Evolutionary conservation across 768 basidiomycete genomes (phyloP).

Genomic region (Mrakia frigida): DNA sequence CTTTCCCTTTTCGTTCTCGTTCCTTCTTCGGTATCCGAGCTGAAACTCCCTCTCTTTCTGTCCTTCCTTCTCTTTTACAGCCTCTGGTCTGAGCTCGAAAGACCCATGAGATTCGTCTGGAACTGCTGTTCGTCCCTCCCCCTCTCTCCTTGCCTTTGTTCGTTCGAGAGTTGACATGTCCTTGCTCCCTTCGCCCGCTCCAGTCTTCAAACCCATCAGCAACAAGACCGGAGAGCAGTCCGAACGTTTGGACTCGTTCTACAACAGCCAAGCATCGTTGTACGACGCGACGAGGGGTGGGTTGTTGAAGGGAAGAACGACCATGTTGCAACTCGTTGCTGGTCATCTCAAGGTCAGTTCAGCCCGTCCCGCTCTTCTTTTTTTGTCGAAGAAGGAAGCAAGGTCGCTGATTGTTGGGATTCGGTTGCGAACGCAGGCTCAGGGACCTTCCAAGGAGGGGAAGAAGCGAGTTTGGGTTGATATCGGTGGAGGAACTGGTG

Average conservation of each 20-base stretch:
- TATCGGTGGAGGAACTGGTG: slow-evolving; percentile 64
- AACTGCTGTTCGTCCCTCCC: slow-evolving; percentile 24
- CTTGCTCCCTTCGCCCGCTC: not conserved
- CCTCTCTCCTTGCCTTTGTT: not conserved
- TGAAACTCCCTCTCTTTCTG: too few species aligned
- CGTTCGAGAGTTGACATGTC: not conserved
- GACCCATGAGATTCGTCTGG: slow-evolving; percentile 23
- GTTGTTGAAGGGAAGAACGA: slow-evolving; percentile 55
- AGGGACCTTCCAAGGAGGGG: slow-evolving; percentile 37
- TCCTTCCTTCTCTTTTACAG: not conserved
- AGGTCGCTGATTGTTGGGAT: not conserved
- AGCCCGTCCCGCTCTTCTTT: not conserved
- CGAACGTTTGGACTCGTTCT: slow-evolving; percentile 51
- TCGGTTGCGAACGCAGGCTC: slow-evolving; percentile 35
- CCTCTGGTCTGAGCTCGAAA: slow-evolving; percentile 14
- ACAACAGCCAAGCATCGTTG: slow-evolving; percentile 62
- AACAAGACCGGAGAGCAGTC: slow-evolving; percentile 37
- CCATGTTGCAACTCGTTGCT: slow-evolving; percentile 64
- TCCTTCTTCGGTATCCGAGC: not conserved
- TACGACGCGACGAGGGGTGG: slow-evolving; percentile 63
- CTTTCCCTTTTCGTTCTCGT: not conserved
- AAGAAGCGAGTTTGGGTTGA: slow-evolving; percentile 59
- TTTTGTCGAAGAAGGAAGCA: not conserved
- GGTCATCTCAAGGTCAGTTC: slow-evolving; percentile 51
- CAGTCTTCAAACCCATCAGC: slow-evolving; percentile 30